Conservation (phyloP, 1,139 yeast genomes). For the Scheffersomyces titani region DNA sequence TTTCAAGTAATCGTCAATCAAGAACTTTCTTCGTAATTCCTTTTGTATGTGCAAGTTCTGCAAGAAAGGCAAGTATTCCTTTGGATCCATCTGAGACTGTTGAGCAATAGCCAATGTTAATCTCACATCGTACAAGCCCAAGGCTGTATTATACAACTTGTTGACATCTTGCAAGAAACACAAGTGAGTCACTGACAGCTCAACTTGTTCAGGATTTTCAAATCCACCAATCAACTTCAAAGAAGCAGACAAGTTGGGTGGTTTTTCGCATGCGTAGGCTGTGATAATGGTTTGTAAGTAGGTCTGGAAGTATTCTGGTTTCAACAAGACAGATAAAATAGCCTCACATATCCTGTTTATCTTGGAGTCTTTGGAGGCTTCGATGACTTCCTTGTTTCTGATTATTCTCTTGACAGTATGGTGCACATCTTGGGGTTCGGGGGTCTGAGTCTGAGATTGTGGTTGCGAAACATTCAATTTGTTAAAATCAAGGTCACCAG, state of each 20-base stretch:
- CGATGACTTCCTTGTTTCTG: conserved; percentile 34
- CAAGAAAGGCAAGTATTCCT: conserved; percentile 91
- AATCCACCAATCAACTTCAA: conserved; percentile 59
- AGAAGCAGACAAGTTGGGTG: conserved; percentile 81
- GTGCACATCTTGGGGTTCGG: background rate
- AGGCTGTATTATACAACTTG: conserved; percentile 72
- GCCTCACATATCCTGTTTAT: conserved; percentile 78
- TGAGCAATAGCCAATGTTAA: conserved; percentile 86
- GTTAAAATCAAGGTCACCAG: conserved; percentile 5
- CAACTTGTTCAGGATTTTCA: conserved; percentile 50
- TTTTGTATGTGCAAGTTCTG: conserved; percentile 73
- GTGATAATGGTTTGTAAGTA: conserved; percentile 83
- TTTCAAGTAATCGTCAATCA: conserved; percentile 79
- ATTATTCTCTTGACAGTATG: conserved; percentile 21
- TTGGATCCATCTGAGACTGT: conserved; percentile 96
- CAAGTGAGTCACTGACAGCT: conserved; percentile 71
- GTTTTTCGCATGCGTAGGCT: conserved; percentile 89
- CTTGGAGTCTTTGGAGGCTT: conserved; percentile 51
- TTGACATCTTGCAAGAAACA: conserved; percentile 93
- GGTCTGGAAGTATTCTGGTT: conserved; percentile 52
- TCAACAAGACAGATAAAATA: conserved; percentile 56
- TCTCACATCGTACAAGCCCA: conserved; percentile 81
- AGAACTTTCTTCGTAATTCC: conserved; percentile 66
- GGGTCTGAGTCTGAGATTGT: background rate
- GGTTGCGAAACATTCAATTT: conserved; percentile 9